phyloP scores from a whole-genome alignment of 169 alveolate species.

The Cryptosporidium sp. region DNA sequence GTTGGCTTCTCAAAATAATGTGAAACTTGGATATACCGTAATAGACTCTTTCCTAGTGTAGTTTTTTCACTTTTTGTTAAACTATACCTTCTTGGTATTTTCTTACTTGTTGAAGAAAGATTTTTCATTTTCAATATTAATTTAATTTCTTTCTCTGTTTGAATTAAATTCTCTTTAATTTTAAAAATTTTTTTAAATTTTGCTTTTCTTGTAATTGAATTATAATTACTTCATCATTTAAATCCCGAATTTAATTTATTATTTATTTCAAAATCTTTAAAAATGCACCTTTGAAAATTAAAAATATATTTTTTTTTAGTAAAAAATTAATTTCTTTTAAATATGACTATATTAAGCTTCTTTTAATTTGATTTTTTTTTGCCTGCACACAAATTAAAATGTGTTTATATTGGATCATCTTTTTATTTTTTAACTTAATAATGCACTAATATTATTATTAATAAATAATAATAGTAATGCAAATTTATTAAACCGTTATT shows the following conservation, averaged over 20 bases:
- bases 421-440: too few species aligned
- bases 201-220: too few species aligned
- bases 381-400: not conserved
- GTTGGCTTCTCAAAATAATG: slow-evolving; percentile 47
- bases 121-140: slow-evolving; percentile 9
- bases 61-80: slow-evolving; percentile 28
- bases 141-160: not conserved
- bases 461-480: too few species aligned
- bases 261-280: not conserved
- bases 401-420: not conserved
- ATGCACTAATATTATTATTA: too few species aligned
- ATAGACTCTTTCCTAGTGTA: slow-evolving; percentile 25
- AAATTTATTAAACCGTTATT: too few species aligned
- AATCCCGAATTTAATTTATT: not conserved
- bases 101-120: not conserved
- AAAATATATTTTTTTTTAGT: too few species aligned
- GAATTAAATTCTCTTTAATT: not conserved
- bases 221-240: not conserved
- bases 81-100: slow-evolving; percentile 40
- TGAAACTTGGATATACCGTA: slow-evolving; percentile 40
- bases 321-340: too few species aligned
- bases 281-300: not conserved
- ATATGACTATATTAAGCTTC: too few species aligned
- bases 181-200: not conserved
- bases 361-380: not conserved